Percentiles rank a stretch among this genome's conserved stretches.
phyloP scores from a whole-genome alignment of 2,329 filamentous ascomycete genomes.

The Ceratocystis cacaofunesta region DNA sequence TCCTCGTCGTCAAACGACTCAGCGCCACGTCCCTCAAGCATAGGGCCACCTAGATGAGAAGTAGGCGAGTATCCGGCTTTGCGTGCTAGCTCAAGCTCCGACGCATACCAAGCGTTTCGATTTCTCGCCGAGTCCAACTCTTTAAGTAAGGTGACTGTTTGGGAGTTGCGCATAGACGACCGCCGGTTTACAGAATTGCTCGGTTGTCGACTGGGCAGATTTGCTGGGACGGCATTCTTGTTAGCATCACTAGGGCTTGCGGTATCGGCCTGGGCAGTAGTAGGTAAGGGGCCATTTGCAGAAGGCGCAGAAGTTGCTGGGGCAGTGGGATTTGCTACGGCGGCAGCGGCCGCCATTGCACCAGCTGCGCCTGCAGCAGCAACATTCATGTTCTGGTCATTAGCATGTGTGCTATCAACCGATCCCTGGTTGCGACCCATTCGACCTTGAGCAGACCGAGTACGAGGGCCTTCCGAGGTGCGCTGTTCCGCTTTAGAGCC shows the following conservation, averaged over 20 bases:
- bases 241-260: slow-evolving; percentile 11
- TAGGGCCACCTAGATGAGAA: slow-evolving; percentile 46
- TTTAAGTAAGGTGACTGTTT: slow-evolving; percentile 62
- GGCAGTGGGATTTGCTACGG: slow-evolving; percentile 4
- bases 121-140: slow-evolving; percentile 76
- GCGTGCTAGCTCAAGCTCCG: slow-evolving; percentile 78
- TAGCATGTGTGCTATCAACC: slow-evolving; percentile 44
- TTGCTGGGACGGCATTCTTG: slow-evolving; percentile 36
- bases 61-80: slow-evolving; percentile 77
- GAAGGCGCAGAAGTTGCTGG: slow-evolving; percentile 8
- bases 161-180: slow-evolving; percentile 45
- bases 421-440: slow-evolving; percentile 42
- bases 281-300: slow-evolving; percentile 7
- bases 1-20: slow-evolving; percentile 87
- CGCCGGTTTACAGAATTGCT: slow-evolving; percentile 45
- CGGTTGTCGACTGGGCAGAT: slow-evolving; percentile 40
- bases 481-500: slow-evolving; percentile 15
- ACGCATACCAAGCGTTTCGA: slow-evolving; percentile 92
- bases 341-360: slow-evolving; percentile 9
- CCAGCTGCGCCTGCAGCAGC: slow-evolving; percentile 30
- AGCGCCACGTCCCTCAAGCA: slow-evolving; percentile 58
- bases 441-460: slow-evolving; percentile 15
- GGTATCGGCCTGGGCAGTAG: neutral
- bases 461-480: slow-evolving; percentile 10
- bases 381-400: slow-evolving; percentile 37